Base-by-base conservation (phyloP, 2,329 filamentous ascomycete species). In the Orbilia ellipsospora region DNA sequence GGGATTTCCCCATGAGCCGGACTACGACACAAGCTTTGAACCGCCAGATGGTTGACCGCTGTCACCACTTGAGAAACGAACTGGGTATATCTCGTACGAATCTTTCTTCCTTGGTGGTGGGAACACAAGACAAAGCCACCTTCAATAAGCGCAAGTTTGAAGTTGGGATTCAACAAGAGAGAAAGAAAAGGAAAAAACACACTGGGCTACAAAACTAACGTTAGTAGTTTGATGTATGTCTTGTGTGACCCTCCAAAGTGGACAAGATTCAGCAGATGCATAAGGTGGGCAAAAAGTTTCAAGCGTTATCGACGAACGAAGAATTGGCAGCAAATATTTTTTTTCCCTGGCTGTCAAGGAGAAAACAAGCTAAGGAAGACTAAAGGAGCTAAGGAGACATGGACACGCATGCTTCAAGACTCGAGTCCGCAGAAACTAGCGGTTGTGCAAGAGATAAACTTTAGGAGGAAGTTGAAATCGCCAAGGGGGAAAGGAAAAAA, bases 241-340 rank as follows among this genome's bases (percentile, higher is more conserved):
- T 66, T 74, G 70, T 74, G 50, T 50, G 50, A 74, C 70, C 62
- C 59, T 52, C 42, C 31, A 36, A 36, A 36, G 8, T 10, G 31
- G 31, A 36, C 31, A 36, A 36, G 31, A 36, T 36, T 36, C 5
- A 36, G 31, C 31, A 36, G 10, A 10, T 36, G 31, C 31, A 10
- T 36, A 7, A 36, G 31, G 31, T 36, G 55, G 23, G 23, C 23
- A 23, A 23, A 23, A 23, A 23, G 23, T 44, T 45, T 61, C 62
- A 66, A 57, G 69, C 45, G 55, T 52, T 73, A 56, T 48, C 50
- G 55, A 62, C 57, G 61, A 62, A 60, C 6, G 15, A 40, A 10
- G 31, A 10, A 36, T 36, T 36, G 31, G 31, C 10, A 36, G 10
- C 6, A 7, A 7, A 36, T 36, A 6, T 56, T 1, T 23, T 23